phyloP scores from a whole-genome alignment of 176 grass and related monocot genomes.

The Aegilops umbellulata region DNA sequence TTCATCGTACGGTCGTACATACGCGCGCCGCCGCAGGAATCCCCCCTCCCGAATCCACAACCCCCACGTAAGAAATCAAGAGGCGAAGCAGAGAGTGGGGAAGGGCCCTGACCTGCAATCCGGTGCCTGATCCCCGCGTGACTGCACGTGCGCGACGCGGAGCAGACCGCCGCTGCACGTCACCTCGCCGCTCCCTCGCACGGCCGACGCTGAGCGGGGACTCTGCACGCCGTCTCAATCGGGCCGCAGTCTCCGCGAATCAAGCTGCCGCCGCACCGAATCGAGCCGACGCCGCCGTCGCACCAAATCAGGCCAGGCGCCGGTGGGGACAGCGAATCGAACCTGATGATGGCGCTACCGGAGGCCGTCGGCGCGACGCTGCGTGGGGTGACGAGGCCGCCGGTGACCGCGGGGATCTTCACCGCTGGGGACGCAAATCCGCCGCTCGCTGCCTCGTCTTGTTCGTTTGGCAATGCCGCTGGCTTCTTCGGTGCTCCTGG shows the following conservation, averaged over 20 bases:
- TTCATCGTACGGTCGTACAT: constrained; percentile 2
- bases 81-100: background rate
- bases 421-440: constrained; percentile 3
- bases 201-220: background rate
- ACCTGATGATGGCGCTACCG: background rate
- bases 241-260: background rate
- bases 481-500: background rate
- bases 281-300: background rate
- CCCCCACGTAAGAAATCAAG: background rate
- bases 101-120: constrained; percentile 12
- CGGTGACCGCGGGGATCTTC: background rate
- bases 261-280: background rate
- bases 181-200: background rate
- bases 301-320: background rate
- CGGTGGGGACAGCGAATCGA: background rate
- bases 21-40: constrained; percentile 1
- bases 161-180: background rate
- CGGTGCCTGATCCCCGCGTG: constrained; percentile 14
- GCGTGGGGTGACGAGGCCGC: background rate
- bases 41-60: background rate
- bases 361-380: background rate
- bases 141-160: background rate
- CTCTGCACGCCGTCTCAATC: background rate
- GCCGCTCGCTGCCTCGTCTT: background rate
- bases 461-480: background rate